A percentile compares a stretch with the other conserved stretches of the same genome.
These are phyloP conservation scores for Tinospora cordifolia DNA, from an alignment of 164 flowering plant species.

Conservation along the genomic window DNA sequence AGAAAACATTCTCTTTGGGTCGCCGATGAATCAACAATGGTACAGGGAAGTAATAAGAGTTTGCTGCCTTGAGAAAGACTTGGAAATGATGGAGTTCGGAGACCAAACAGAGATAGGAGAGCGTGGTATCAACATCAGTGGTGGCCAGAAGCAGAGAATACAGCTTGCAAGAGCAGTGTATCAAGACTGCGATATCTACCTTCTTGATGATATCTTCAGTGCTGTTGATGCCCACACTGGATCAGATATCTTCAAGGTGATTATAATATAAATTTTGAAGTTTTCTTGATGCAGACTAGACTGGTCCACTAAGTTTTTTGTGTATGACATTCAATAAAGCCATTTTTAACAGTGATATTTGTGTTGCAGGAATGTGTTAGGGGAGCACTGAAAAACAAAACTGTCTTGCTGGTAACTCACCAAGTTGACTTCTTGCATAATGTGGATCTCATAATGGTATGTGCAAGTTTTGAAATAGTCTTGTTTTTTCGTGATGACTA, in stretches of 20 bases:
- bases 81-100: constrained; percentile 98
- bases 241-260: constrained; percentile 86
- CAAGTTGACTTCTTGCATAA: constrained; percentile 96
- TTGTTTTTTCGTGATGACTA: too few relatives aligned
- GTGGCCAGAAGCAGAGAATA: constrained; percentile 97
- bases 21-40: constrained; percentile 55
- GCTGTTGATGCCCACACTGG: constrained; percentile 99
- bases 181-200: constrained; percentile 85
- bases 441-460: constrained; percentile 73
- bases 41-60: constrained; percentile 66
- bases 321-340: neutral
- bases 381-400: constrained; percentile 70
- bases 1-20: constrained; percentile 82
- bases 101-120: constrained; percentile 99
- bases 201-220: constrained; percentile 94
- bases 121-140: constrained; percentile 97
- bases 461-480: constrained; percentile 9
- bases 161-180: constrained; percentile 98
- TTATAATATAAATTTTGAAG: neutral
- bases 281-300: neutral
- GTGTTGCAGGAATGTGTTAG: constrained; percentile 81
- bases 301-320: neutral
- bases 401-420: constrained; percentile 89
- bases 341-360: neutral
- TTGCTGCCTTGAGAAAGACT: constrained; percentile 82